phyloP scores from a whole-genome alignment of 75 land plant species.

The Sequoiadendron giganteum region DNA sequence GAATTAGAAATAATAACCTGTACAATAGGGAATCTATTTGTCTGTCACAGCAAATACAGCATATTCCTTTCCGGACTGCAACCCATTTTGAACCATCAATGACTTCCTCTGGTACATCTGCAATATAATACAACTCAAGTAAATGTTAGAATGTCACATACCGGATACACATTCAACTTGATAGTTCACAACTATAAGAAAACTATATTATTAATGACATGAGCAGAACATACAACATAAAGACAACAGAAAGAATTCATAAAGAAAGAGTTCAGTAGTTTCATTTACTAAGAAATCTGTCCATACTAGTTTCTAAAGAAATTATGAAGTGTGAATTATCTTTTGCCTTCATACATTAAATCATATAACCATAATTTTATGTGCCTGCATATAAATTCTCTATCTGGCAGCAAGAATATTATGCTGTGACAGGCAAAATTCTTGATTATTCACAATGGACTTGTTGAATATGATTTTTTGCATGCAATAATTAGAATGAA shows the following conservation, averaged over 20 bases:
- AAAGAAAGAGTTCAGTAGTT: neutral
- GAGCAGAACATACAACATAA: neutral
- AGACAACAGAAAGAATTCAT: neutral
- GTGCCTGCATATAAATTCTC: neutral
- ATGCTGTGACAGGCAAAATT: neutral
- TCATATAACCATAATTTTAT: neutral
- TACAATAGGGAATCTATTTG: constrained; percentile 82
- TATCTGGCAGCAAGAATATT: neutral
- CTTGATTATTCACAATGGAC: neutral
- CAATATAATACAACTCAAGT: neutral
- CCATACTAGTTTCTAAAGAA: neutral
- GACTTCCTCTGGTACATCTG: constrained; percentile 35
- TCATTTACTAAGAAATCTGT: neutral
- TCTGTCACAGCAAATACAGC: constrained; percentile 77
- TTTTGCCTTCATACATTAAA: neutral
- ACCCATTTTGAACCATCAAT: constrained; percentile 71
- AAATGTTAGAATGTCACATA: neutral
- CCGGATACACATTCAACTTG: neutral
- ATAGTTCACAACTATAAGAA: neutral
- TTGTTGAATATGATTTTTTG: neutral
- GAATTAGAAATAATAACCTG: constrained; percentile 44
- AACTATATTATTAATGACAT: neutral
- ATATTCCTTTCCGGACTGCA: constrained; percentile 77
- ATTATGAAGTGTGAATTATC: neutral
- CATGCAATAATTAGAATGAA: neutral